phyloP scores from a whole-genome alignment of 192 early-diverging fungal genomes.

The Irineochytrium annulatum region DNA sequence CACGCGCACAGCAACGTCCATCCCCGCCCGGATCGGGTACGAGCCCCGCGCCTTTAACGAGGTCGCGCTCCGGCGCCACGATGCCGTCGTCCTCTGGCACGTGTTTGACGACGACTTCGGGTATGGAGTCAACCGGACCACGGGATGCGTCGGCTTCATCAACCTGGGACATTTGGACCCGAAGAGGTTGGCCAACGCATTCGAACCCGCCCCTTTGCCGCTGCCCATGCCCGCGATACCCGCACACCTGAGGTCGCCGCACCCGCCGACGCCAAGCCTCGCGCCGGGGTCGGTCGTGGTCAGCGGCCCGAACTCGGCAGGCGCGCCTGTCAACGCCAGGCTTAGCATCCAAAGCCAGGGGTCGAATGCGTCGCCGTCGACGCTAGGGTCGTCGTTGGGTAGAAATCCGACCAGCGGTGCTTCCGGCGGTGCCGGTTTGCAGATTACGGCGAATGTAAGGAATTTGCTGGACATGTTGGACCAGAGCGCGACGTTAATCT shows the following conservation, averaged over 20 bases:
- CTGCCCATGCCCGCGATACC: constrained; percentile 6
- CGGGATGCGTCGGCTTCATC: constrained; percentile 15
- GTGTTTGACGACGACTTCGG: constrained; percentile 24
- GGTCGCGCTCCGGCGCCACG: constrained; percentile 13
- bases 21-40: constrained; percentile 14
- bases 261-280: too few species aligned
- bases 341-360: too few species aligned
- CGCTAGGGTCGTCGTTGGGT: too few species aligned
- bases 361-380: too few species aligned
- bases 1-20: background rate
- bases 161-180: constrained; percentile 21
- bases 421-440: too few species aligned
- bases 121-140: constrained; percentile 16
- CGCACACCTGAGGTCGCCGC: background rate
- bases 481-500: background rate
- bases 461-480: constrained; percentile 1
- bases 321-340: too few species aligned
- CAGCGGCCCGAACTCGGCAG: too few species aligned
- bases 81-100: constrained; percentile 11
- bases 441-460: too few species aligned
- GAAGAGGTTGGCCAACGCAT: constrained; percentile 1
- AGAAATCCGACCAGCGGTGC: too few species aligned
- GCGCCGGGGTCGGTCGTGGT: too few species aligned
- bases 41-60: constrained; percentile 25
- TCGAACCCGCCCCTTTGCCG: constrained; percentile 18